Evolutionary conservation across 2,329 filamentous ascomycete species (phyloP), one percentile per base, ranked within the genome.

Genomic region (Verticillium longisporum): DNA sequence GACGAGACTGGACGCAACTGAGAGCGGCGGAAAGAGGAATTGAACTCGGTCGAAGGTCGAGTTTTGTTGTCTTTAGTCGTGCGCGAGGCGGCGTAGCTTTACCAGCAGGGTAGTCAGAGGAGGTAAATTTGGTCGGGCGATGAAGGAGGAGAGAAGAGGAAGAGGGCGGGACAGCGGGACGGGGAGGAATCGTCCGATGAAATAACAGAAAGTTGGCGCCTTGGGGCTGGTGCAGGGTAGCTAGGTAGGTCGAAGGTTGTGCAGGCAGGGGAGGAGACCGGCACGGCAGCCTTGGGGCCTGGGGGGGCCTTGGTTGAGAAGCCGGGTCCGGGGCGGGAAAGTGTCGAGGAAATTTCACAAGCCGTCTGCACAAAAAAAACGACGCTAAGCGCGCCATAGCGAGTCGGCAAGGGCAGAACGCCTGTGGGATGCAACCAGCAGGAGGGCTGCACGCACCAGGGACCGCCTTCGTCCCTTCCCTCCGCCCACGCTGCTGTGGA

Each of bases 271-370:
- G 11, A 31, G 18, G 11, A 7, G 53, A 11, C 41, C 21, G 31
- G 31, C 26, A n/a, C 31, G 54, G 54, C 31, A 33, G 31, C 54
- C 32, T 55, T 55, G 54, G 54, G 32, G 31, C 55, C 55, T 33
- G 26, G 26, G 26, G 26, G 26, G 26, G 26, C 26, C 26, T 26
- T 26, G 26, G 26, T 26, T 26, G 26, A 26, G 26, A 26, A 26
- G 33, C 10, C 55, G 26, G 32, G 34, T 32, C 14, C 55, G 32
- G 54, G 54, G 54, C 54, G 7, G 26, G 54, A 34, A 14, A 55
- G 26, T 55, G 34, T 32, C 15, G 55, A 56, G 55, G 55, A 56
- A 56, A 34, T 56, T 56, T 56, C 55, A 56, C 55, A 56, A 56
- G 55, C 55, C 34, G 36, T 18, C 33, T 56, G 55, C 55, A 50